Base-by-base conservation (phyloP, 2,329 filamentous ascomycete genomes). In the Rhexocercosporidium sp. region DNA sequence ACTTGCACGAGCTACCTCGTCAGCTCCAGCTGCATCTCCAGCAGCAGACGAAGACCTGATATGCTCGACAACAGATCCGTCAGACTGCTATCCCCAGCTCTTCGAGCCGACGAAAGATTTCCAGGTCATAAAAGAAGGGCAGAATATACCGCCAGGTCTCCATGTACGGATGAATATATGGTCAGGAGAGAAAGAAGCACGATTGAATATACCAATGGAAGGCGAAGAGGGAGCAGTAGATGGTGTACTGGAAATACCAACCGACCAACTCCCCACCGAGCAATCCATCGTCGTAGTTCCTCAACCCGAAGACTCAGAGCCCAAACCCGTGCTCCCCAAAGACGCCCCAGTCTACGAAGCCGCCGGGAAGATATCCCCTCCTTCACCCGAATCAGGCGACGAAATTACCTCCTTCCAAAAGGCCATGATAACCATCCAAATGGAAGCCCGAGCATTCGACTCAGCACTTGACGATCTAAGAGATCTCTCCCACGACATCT, bases 401-500 rank as follows among this genome's bases (percentile, higher is more conserved):
- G 85, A 86, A 53, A 79, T 80, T 14, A 75, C 77, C 14, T 79
- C 76, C 8, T 86, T 87, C 72, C 75, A 78, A 65, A 77, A 81
- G 27, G 83, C 85, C 9, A 78, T 90, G 59, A 77, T 81, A 39
- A 79, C 82, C 46, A 75, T 90, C 59, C 85, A 85, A 72, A 81
- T 77, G 56, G 80, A 81, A 22, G 71, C 73, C 7, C 70, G 72
- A 47, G 65, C 69, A 59, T 70, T 75, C 69, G 70, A 74, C 41
- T 56, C 66, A 7, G 75, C 78, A 0, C 81, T 92, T 8, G 82
- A 85, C 39, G 82, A 82, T 39, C 82, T 92, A n/a, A 82, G 85
- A 68, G 88, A 91, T 7, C 79, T 90, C 31, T 85, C 88, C 0
- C 88, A 91, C 76, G 89, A 91, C 77, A 87, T 91, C 69, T 91